Conservation (phyloP, 2,329 filamentous ascomycete species). For the Xenoacremonium recifei region DNA sequence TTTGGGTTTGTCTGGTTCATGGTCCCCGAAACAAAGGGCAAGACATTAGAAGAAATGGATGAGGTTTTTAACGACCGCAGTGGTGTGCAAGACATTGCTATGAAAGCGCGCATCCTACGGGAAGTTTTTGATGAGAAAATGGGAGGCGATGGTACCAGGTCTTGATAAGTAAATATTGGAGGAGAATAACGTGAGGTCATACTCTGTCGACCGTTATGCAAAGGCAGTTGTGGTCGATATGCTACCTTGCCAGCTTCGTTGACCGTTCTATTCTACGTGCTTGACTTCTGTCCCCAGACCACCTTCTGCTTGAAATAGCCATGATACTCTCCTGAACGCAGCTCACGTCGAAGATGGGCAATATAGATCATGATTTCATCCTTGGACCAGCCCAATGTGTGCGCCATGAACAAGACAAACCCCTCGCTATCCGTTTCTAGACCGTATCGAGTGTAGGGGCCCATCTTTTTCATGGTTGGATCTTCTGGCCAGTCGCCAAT, state of each 20-base stretch:
- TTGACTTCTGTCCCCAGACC: conserved; percentile 38
- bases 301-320: conserved; percentile 29
- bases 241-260: too few relatives aligned
- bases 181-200: too few relatives aligned
- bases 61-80: conserved; percentile 23
- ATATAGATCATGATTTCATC: conserved; percentile 33
- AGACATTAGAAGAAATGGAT: conserved; percentile 53
- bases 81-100: background rate
- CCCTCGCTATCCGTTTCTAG: conserved; percentile 37
- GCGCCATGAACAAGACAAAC: conserved; percentile 31
- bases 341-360: conserved; percentile 31
- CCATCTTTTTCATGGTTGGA: conserved; percentile 16
- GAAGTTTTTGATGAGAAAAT: background rate
- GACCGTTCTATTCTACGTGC: too few relatives aligned
- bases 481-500: conserved; percentile 18
- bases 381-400: conserved; percentile 35
- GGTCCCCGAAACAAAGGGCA: conserved; percentile 55
- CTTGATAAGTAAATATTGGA: too few relatives aligned
- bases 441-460: conserved; percentile 28
- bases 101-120: background rate
- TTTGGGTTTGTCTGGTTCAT: conserved; percentile 48
- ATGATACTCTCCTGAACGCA: conserved; percentile 26
- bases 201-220: too few relatives aligned
- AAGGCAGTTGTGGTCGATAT: too few relatives aligned
- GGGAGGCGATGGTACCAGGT: background rate